These are phyloP conservation scores for Triglochin maritima DNA, from an alignment of 106 monocot species.

Conservation along the genomic window DNA sequence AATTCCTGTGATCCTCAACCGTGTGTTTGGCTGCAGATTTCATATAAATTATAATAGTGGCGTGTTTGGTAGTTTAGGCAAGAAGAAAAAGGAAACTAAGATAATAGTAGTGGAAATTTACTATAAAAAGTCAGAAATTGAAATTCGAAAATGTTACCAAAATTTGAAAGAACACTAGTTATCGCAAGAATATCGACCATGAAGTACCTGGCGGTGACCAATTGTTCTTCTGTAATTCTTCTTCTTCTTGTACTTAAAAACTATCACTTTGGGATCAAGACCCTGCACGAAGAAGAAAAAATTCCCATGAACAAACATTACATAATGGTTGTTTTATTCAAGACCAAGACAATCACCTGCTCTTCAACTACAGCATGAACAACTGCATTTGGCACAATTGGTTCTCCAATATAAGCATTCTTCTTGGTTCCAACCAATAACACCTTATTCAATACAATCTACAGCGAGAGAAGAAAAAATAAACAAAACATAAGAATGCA, in stretches of 20 bases:
- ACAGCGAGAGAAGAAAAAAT: neutral
- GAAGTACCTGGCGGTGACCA: constrained; percentile 75
- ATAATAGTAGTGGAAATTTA: too few species aligned
- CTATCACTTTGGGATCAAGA: constrained; percentile 68
- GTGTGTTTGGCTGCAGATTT: constrained; percentile 70
- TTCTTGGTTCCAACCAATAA: constrained; percentile 71
- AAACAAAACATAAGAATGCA: neutral
- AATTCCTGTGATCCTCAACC: constrained; percentile 79
- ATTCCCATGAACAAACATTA: neutral
- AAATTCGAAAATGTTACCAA: too few species aligned
- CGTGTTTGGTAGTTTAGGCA: too few species aligned
- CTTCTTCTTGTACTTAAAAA: constrained; percentile 91
- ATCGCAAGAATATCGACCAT: too few species aligned
- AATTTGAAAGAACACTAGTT: too few species aligned
- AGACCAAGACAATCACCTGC: constrained; percentile 34
- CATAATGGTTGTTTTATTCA: neutral
- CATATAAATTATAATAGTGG: too few species aligned
- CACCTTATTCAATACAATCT: constrained; percentile 97
- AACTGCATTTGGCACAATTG: constrained; percentile 86
- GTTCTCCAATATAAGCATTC: constrained; percentile 79
- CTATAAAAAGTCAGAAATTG: too few species aligned
- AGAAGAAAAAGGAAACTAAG: too few species aligned
- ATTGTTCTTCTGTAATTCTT: constrained; percentile 91
- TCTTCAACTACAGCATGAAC: constrained; percentile 98
- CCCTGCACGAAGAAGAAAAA: constrained; percentile 40